A percentile compares a stretch with the other conserved stretches of the same genome.
phyloP scores from a whole-genome alignment of 1,139 yeast species.

The Ashbya aceris region DNA sequence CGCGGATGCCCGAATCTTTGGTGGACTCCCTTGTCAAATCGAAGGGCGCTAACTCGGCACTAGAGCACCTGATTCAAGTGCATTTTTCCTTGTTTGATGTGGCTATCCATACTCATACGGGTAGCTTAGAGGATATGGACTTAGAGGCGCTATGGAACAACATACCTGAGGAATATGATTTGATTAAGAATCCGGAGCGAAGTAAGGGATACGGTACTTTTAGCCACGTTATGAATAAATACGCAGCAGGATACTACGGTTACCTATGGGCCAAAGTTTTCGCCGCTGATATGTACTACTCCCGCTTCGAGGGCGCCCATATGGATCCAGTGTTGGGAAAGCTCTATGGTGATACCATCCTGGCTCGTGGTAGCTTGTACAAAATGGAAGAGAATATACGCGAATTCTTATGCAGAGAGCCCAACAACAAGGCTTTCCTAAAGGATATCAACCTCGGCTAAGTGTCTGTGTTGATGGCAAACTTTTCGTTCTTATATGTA shows the following conservation, averaged over 20 bases:
- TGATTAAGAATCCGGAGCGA: slow-evolving; percentile 47
- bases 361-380: slow-evolving; percentile 63
- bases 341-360: slow-evolving; percentile 58
- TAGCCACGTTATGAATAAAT: slow-evolving; percentile 70
- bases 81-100: slow-evolving; percentile 73
- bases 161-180: slow-evolving; percentile 48
- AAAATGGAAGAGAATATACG: slow-evolving; percentile 58
- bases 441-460: slow-evolving; percentile 42
- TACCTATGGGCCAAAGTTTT: slow-evolving; percentile 79
- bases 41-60: slow-evolving; percentile 69
- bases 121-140: slow-evolving; percentile 35
- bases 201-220: slow-evolving; percentile 68
- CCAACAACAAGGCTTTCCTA: slow-evolving; percentile 62
- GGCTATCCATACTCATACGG: slow-evolving; percentile 48
- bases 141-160: slow-evolving; percentile 53
- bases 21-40: slow-evolving; percentile 53
- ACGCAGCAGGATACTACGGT: slow-evolving; percentile 81
- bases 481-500: too few species aligned
- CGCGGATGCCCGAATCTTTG: slow-evolving; percentile 48
- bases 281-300: slow-evolving; percentile 73
- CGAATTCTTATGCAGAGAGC: slow-evolving; percentile 68
- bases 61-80: slow-evolving; percentile 62
- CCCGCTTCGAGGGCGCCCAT: slow-evolving; percentile 62
- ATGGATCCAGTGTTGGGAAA: slow-evolving; percentile 53
- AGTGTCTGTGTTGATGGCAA: neutral